Evolutionary conservation across 2,329 filamentous ascomycete species (phyloP), one percentile per base, ranked within the genome.

Genomic region (Acrocalymma vagum): DNA sequence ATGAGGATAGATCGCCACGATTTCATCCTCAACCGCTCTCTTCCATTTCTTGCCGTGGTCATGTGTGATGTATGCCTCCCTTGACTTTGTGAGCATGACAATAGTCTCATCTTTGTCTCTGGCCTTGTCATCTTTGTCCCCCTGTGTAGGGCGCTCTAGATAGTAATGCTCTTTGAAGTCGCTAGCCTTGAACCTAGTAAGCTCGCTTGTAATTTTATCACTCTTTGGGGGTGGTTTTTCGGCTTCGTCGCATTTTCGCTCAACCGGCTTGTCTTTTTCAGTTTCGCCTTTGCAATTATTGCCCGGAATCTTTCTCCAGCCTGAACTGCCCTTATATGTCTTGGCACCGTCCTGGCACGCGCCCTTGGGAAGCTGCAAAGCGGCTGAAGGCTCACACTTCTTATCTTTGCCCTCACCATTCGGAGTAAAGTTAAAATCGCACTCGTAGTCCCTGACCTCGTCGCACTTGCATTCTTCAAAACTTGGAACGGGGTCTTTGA

Each of bases 1-100:
- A 63, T 99, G 90, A 16, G 87, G 88, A 41, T 87, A 80, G 52
- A 99, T 89, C 14, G 74, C 77, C 29, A 79, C 74, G 41, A 97
- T 82, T 3, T 83, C 76, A 53, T 92, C 83, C 21, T 83, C 82
- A 42, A 88, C 78, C 3, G 95, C 79, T 29, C 85, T 84, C 16
- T 84, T 75, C 93, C 94, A 99, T 2, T 73, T 85, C 73, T 95
- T 95, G 60, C 94, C 94, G 61, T 96, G 93, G 63, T 99, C 85
- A 38, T 85, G 82, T 0, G 89, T 88, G 39, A 95, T 79, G 70
- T 80, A 91, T 13, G 95, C 79, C 33, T 85, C 76, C 9, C 80
- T 73, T 31, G 79, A 69, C 45, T 78, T 72, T 36, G 76, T 86
- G 45, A 76, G 79, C 78, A 85, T 77, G 46, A 87, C 73, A 31